Conservation (phyloP, 805 yeast genomes). For the Myxozyma neglecta region DNA sequence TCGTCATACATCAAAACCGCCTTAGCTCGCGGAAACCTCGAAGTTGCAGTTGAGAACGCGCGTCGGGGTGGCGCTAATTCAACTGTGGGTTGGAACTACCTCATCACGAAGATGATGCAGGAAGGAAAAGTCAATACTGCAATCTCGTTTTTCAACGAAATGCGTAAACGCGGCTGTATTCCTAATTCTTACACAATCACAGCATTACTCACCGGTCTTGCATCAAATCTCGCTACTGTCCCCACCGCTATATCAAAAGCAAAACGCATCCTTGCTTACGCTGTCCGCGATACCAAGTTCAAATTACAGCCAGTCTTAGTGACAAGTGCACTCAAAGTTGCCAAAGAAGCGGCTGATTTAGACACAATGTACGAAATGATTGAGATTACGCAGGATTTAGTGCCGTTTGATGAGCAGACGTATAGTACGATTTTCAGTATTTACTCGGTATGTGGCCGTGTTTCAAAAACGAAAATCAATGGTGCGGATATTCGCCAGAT, state of each 20-base stretch:
- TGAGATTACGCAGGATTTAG: slow-evolving; percentile 2
- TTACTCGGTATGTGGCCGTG: not conserved
- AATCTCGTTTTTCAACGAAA: slow-evolving; percentile 12
- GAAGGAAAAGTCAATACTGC: slow-evolving; percentile 9
- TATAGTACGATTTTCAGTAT: slow-evolving; percentile 14
- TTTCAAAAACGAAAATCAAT: too few species aligned
- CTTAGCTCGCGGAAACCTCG: not conserved
- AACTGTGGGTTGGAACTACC: slow-evolving; percentile 27
- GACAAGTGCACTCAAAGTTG: slow-evolving; percentile 23
- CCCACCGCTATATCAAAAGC: slow-evolving; percentile 11
- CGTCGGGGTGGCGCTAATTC: slow-evolving; percentile 3
- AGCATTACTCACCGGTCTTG: slow-evolving; percentile 20
- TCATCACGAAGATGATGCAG: slow-evolving; percentile 8
- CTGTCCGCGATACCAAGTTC: not conserved
- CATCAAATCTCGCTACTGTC: slow-evolving; percentile 2
- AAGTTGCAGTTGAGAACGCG: slow-evolving; percentile 11
- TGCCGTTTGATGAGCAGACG: slow-evolving; percentile 9
- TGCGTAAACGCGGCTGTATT: slow-evolving; percentile 15
- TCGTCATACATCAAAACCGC: not conserved
- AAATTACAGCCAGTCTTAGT: slow-evolving; percentile 13
- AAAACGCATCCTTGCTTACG: slow-evolving; percentile 4
- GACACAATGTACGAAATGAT: slow-evolving; percentile 20
- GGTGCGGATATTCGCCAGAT: not conserved
- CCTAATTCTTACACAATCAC: slow-evolving; percentile 24
- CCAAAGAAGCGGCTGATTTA: not conserved